These are phyloP conservation scores for Hymenoscyphus salicellus DNA, from an alignment of 2,329 filamentous ascomycete genomes.

Conservation along the genomic window DNA sequence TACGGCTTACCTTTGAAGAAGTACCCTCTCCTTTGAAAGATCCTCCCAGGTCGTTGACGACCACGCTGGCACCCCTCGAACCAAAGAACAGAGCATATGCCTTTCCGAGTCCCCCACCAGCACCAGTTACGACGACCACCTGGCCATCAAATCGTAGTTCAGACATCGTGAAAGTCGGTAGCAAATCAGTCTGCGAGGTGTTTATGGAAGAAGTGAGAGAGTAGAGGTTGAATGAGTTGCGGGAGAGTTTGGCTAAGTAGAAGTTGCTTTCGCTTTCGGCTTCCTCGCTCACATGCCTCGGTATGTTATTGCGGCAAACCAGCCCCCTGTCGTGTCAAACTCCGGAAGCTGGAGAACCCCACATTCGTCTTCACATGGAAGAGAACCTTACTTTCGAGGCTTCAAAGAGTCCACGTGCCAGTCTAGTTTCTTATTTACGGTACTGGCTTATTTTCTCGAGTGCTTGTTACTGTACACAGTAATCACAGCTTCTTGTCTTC, in stretches of 20 bases:
- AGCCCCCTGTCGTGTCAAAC: not conserved
- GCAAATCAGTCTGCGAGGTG: not conserved
- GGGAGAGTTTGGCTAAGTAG: slow-evolving; percentile 9
- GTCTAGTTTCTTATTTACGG: not conserved
- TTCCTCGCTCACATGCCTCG: slow-evolving; percentile 15
- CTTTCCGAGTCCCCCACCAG: slow-evolving; percentile 77
- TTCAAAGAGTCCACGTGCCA: not conserved
- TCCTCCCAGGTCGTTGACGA: slow-evolving; percentile 93
- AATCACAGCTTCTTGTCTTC: not conserved
- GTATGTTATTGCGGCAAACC: slow-evolving; percentile 4
- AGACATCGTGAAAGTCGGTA: slow-evolving; percentile 46
- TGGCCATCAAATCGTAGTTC: slow-evolving; percentile 79
- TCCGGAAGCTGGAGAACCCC: slow-evolving; percentile 7
- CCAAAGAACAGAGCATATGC: slow-evolving; percentile 85
- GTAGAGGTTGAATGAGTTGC: not conserved
- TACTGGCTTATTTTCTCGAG: not conserved
- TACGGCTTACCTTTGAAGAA: slow-evolving; percentile 68
- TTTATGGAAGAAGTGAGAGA: slow-evolving; percentile 7
- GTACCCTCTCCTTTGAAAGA: slow-evolving; percentile 91
- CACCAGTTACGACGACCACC: slow-evolving; percentile 84
- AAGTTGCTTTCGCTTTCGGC: slow-evolving; percentile 6
- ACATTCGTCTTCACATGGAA: slow-evolving; percentile 9
- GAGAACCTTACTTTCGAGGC: not conserved
- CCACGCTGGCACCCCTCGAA: slow-evolving; percentile 85
- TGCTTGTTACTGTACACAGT: not conserved